Conservation (phyloP, 352 stramenopile species). For the Phytopythium boreale region DNA sequence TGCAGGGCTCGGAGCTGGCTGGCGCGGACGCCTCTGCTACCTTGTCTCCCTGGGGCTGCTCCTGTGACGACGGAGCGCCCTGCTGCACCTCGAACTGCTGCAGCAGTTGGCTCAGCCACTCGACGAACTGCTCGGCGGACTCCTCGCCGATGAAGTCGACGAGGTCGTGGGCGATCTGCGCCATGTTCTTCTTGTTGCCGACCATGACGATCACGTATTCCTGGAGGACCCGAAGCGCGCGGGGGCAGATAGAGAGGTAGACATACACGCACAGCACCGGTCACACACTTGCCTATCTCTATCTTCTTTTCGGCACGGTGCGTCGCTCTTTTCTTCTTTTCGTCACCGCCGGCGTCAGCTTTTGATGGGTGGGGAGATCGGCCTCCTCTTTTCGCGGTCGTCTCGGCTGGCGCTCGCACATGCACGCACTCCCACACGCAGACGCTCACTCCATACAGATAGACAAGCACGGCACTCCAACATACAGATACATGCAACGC, state of each 20-base stretch:
- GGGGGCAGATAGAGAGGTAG: slow-evolving; percentile 9
- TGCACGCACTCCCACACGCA: neutral
- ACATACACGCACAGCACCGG: slow-evolving; percentile 31
- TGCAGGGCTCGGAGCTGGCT: slow-evolving; percentile 10
- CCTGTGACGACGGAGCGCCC: neutral
- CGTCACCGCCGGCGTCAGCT: neutral
- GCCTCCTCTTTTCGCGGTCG: neutral
- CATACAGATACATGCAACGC: neutral
- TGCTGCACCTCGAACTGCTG: slow-evolving; percentile 41
- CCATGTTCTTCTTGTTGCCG: slow-evolving; percentile 86
- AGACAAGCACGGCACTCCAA: neutral
- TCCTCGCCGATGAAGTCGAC: slow-evolving; percentile 85
- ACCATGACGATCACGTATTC: slow-evolving; percentile 88
- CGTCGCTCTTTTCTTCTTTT: slow-evolving; percentile 20
- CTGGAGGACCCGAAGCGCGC: slow-evolving; percentile 4
- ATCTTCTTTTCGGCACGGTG: slow-evolving; percentile 7
- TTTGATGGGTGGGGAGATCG: neutral
- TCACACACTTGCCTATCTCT: slow-evolving; percentile 10
- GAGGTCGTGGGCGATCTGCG: slow-evolving; percentile 76
- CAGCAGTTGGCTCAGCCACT: slow-evolving; percentile 62
- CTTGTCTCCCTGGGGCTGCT: slow-evolving; percentile 3
- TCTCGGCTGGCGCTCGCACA: neutral
- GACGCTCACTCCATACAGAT: neutral
- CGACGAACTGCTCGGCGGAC: slow-evolving; percentile 64
- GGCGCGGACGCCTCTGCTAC: neutral